These are phyloP conservation scores for Diplodia intermedia DNA, from an alignment of 2,329 filamentous ascomycete genomes.

Conservation along the genomic window DNA sequence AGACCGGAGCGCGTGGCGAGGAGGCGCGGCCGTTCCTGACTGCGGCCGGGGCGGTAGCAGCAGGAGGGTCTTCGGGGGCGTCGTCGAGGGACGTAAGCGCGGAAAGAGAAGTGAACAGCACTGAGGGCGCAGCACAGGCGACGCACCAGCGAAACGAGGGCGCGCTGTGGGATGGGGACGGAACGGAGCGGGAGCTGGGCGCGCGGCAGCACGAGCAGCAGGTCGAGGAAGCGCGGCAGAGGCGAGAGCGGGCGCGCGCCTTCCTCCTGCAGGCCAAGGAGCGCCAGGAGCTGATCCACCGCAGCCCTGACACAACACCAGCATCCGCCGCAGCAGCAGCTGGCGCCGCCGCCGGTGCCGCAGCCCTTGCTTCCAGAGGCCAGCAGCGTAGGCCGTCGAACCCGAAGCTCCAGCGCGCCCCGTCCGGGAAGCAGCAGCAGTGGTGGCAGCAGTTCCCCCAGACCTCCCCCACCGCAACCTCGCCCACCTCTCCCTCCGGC, in stretches of 20 bases:
- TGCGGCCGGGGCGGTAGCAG: not conserved
- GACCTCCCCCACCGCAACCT: not conserved
- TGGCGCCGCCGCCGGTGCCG: not conserved
- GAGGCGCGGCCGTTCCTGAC: slow-evolving; percentile 15
- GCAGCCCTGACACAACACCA: not conserved
- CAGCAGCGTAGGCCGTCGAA: not conserved
- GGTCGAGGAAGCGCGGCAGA: slow-evolving; percentile 8
- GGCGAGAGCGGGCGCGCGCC: slow-evolving; percentile 13
- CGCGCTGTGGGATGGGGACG: slow-evolving; percentile 5
- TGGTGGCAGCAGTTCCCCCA: slow-evolving; percentile 13
- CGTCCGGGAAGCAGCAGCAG: not conserved
- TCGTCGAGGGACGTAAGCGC: slow-evolving; percentile 8
- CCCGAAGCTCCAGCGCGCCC: not conserved
- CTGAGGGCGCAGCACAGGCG: not conserved
- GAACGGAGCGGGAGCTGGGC: not conserved
- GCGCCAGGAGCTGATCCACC: slow-evolving; percentile 16
- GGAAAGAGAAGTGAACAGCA: not conserved
- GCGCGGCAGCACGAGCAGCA: slow-evolving; percentile 5
- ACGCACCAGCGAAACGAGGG: not conserved
- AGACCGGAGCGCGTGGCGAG: not conserved
- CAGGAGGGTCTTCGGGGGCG: not conserved
- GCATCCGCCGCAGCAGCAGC: not conserved
- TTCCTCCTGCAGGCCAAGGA: slow-evolving; percentile 24
- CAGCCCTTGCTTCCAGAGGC: not conserved
- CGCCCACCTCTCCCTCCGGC: not conserved